Percentiles rank a stretch among this genome's conserved stretches.
phyloP scores from a whole-genome alignment of 352 stramenopile species.

The Phytophthora vignae region DNA sequence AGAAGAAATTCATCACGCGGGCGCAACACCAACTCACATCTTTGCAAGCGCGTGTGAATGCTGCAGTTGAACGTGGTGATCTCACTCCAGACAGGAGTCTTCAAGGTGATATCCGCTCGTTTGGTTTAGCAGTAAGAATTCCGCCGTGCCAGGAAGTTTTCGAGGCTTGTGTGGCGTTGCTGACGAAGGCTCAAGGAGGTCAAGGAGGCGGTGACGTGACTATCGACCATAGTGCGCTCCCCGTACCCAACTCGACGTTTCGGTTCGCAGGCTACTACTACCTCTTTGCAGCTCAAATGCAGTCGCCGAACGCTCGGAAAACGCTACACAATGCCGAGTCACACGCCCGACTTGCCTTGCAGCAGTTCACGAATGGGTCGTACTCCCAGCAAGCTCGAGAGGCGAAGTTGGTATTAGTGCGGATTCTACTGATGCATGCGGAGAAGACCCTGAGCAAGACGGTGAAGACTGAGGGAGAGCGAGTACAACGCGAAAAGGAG shows the following conservation, averaged over 20 bases:
- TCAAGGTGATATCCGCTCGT: slow-evolving; percentile 28
- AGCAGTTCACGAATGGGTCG: neutral
- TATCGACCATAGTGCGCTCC: slow-evolving; percentile 31
- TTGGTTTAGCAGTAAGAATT: slow-evolving; percentile 25
- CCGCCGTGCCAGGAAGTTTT: slow-evolving; percentile 44
- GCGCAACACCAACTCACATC: slow-evolving; percentile 24
- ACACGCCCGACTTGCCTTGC: no score
- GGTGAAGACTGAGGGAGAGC: slow-evolving; percentile 26
- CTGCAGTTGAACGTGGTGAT: slow-evolving; percentile 19
- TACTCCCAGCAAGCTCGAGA: slow-evolving; percentile 28
- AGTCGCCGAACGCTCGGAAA: neutral
- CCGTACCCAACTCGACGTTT: slow-evolving; percentile 45
- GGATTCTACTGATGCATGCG: slow-evolving; percentile 27
- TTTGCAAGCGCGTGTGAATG: slow-evolving; percentile 38
- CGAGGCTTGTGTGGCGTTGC: slow-evolving; percentile 42
- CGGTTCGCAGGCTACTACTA: slow-evolving; percentile 38
- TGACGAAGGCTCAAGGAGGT: slow-evolving; percentile 33
- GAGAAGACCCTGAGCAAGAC: slow-evolving; percentile 26
- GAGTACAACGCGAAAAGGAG: slow-evolving; percentile 14
- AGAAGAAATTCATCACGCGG: slow-evolving; percentile 59
- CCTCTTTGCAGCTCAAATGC: slow-evolving; percentile 39
- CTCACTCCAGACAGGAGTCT: slow-evolving; percentile 24
- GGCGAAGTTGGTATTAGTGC: slow-evolving; percentile 37
- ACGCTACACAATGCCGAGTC: no score
- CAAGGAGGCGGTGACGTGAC: slow-evolving; percentile 28